phyloP scores from a whole-genome alignment of 768 basidiomycete genomes.

The Amylocystis lapponica region DNA sequence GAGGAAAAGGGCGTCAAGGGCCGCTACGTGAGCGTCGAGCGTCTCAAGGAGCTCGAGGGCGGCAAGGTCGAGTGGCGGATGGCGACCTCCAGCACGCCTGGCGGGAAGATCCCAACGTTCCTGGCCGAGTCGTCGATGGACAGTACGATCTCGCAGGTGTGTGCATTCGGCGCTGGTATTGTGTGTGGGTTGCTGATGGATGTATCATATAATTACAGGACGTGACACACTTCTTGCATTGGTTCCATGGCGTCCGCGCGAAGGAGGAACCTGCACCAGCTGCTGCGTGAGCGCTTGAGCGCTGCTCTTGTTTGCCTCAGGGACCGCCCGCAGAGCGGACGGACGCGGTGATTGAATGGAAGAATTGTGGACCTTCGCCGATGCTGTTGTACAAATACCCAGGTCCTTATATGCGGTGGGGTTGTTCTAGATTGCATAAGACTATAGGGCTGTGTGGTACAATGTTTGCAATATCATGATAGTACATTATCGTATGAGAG shows the following conservation, averaged over 20 bases:
- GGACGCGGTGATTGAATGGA: too few relatives aligned
- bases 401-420: too few relatives aligned
- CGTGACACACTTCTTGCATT: conserved; percentile 66
- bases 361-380: too few relatives aligned
- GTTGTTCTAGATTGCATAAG: too few relatives aligned
- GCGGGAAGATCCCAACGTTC: conserved; percentile 63
- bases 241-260: conserved; percentile 42
- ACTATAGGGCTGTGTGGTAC: too few relatives aligned
- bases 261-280: conserved; percentile 1
- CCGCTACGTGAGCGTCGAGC: conserved; percentile 67
- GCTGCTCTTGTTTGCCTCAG: too few relatives aligned
- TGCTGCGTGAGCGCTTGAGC: not conserved
- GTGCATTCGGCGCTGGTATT: conserved; percentile 9
- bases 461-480: too few relatives aligned
- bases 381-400: too few relatives aligned
- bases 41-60: conserved; percentile 52
- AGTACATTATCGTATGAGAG: too few relatives aligned
- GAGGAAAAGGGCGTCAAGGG: conserved; percentile 64
- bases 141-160: conserved; percentile 57
- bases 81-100: conserved; percentile 71
- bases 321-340: too few relatives aligned
- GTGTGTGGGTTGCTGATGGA: not conserved
- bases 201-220: conserved; percentile 39
- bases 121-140: conserved; percentile 56
- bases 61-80: conserved; percentile 74